Evolutionary conservation across 2,329 filamentous ascomycete species (phyloP).

Genomic region (Diaporthe citri): DNA sequence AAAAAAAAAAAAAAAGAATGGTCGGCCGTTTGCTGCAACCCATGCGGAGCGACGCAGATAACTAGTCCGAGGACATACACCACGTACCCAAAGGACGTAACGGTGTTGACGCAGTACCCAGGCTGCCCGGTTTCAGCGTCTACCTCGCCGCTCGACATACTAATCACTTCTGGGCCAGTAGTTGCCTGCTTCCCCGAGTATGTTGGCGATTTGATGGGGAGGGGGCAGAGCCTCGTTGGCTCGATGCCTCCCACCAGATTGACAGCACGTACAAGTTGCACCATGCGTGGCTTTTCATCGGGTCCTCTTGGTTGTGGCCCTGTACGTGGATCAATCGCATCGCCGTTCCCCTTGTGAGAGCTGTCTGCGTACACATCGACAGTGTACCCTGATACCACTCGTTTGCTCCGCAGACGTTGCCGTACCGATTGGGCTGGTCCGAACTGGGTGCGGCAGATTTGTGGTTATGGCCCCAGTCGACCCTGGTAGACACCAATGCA

Average conservation of each 20-base stretch:
- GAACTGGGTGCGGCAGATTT: conserved; percentile 9
- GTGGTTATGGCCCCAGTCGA: conserved; percentile 22
- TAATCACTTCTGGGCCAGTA: neutral
- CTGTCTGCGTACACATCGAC: neutral
- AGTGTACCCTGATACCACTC: conserved; percentile 15
- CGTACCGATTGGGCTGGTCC: conserved; percentile 22
- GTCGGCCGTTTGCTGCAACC: conserved; percentile 10
- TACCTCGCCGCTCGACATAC: neutral
- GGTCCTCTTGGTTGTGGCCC: conserved; percentile 1
- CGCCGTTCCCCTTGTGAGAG: conserved; percentile 14
- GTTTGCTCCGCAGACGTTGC: conserved; percentile 5
- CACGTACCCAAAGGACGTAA: neutral
- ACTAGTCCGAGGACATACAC: neutral
- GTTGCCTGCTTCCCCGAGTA: neutral
- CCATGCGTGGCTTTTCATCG: conserved; percentile 24
- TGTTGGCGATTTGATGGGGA: neutral
- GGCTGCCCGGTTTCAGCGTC: conserved; percentile 12
- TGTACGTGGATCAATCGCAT: conserved; percentile 10
- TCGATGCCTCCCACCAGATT: conserved; percentile 15
- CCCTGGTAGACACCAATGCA: conserved; percentile 31
- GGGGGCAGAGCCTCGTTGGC: neutral
- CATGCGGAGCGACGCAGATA: conserved; percentile 1
- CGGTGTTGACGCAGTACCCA: neutral
- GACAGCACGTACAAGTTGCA: conserved; percentile 20
- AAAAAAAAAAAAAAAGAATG: too few relatives aligned